Percentiles rank a stretch among this genome's conserved stretches.
phyloP scores from a whole-genome alignment of 495 filamentous ascomycete species.

The Mytilinidion resinicola region DNA sequence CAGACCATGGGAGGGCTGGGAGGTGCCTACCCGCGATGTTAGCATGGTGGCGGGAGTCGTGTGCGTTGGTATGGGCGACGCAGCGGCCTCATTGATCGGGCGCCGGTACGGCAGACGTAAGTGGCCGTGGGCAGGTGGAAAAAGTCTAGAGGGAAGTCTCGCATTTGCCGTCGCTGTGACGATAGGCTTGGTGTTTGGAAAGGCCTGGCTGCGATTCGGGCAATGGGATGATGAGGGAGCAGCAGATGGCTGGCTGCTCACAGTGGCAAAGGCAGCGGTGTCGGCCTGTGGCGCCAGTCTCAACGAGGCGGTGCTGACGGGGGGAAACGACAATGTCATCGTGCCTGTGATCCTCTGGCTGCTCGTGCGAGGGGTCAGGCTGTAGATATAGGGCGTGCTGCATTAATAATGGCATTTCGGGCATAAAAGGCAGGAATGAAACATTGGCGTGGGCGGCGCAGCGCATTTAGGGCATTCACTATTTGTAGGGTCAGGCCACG shows the following conservation, averaged over 20 bases:
- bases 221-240: conserved; percentile 53
- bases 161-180: conserved; percentile 81
- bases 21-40: conserved; percentile 61
- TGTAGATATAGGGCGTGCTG: conserved; percentile 40
- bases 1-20: conserved; percentile 62
- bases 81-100: conserved; percentile 87
- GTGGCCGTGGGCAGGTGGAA: conserved; percentile 96
- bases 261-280: conserved; percentile 51
- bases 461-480: background rate
- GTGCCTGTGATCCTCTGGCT: conserved; percentile 94
- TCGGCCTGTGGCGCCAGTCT: conserved; percentile 79
- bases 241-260: conserved; percentile 22
- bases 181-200: conserved; percentile 62
- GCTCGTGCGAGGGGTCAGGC: conserved; percentile 68
- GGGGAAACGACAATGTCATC: conserved; percentile 97
- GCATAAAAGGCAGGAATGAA: background rate
- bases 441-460: background rate
- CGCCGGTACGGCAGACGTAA: conserved; percentile 78
- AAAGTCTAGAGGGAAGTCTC: conserved; percentile 83
- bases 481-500: too few relatives aligned
- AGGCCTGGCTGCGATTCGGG: conserved; percentile 67
- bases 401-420: background rate
- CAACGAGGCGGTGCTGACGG: conserved; percentile 91
- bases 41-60: conserved; percentile 86
- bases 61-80: conserved; percentile 93